Evolutionary conservation across 495 filamentous ascomycete species (phyloP).

Genomic region (Zalerion maritima): DNA sequence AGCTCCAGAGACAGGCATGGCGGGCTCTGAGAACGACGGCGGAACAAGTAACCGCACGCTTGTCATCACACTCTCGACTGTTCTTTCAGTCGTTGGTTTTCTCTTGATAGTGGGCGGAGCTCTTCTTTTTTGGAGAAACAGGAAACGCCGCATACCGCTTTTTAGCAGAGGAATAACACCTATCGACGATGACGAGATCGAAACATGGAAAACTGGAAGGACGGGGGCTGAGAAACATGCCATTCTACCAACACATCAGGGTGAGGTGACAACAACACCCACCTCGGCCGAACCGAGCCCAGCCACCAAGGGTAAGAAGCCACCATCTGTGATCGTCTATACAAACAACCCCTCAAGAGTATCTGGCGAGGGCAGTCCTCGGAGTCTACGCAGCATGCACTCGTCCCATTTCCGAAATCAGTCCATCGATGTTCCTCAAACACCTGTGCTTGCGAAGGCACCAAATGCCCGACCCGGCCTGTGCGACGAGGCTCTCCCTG

Average conservation of each 20-base stretch:
- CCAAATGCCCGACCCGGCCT: conserved; percentile 33
- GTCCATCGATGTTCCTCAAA: conserved; percentile 28
- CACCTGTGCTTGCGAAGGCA: conserved; percentile 29
- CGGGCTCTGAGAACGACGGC: too few species aligned
- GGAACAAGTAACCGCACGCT: conserved; percentile 19
- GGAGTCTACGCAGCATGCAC: conserved; percentile 14
- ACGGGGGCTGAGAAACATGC: conserved; percentile 10
- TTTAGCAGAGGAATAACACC: conserved; percentile 30
- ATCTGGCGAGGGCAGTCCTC: conserved; percentile 22
- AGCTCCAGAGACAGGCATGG: too few species aligned
- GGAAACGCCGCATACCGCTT: conserved; percentile 19
- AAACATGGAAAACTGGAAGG: conserved; percentile 27
- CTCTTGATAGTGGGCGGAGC: conserved; percentile 17
- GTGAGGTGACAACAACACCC: neutral
- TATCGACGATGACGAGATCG: conserved; percentile 38
- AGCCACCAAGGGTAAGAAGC: conserved; percentile 18
- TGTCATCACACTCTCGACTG: conserved; percentile 27
- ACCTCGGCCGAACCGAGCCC: conserved; percentile 8
- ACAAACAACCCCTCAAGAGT: conserved; percentile 11
- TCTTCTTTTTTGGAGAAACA: conserved; percentile 16
- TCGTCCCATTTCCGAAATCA: conserved; percentile 12
- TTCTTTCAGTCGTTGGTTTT: conserved; percentile 22
- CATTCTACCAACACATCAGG: neutral
- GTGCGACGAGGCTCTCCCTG: conserved; percentile 33
- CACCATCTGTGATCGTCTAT: conserved; percentile 33